Conservation (phyloP, 257 asterid genomes). For the Gardenia jasminoides region DNA sequence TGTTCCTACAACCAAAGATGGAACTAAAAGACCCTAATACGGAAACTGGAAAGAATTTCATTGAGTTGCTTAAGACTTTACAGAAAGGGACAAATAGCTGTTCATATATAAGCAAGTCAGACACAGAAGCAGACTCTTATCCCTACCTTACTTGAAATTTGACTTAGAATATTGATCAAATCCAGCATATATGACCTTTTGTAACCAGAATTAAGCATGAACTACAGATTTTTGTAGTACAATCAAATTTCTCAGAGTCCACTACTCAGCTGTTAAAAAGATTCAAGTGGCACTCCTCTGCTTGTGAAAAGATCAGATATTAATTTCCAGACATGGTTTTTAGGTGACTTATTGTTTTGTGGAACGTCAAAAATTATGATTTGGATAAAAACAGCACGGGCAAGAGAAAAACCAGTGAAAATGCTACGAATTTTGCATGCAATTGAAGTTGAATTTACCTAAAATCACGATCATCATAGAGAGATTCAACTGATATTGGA, state of each 20-base stretch:
- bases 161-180: not conserved
- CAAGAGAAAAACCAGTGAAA: not conserved
- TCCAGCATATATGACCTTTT: not conserved
- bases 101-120: not conserved
- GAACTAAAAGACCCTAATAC: not conserved
- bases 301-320: not conserved
- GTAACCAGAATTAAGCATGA: not conserved
- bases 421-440: not conserved
- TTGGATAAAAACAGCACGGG: not conserved
- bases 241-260: not conserved
- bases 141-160: not conserved
- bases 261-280: not conserved
- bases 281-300: not conserved
- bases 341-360: not conserved
- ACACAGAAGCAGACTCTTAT: too few species aligned
- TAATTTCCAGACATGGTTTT: not conserved
- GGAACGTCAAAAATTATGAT: not conserved
- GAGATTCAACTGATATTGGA: constrained; percentile 93
- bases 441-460: constrained; percentile 45
- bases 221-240: not conserved
- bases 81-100: not conserved
- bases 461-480: constrained; percentile 86
- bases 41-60: not conserved
- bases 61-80: not conserved
- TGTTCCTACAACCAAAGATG: not conserved